phyloP scores from a whole-genome alignment of 768 basidiomycete species.

The Daedaleopsis nitida region DNA sequence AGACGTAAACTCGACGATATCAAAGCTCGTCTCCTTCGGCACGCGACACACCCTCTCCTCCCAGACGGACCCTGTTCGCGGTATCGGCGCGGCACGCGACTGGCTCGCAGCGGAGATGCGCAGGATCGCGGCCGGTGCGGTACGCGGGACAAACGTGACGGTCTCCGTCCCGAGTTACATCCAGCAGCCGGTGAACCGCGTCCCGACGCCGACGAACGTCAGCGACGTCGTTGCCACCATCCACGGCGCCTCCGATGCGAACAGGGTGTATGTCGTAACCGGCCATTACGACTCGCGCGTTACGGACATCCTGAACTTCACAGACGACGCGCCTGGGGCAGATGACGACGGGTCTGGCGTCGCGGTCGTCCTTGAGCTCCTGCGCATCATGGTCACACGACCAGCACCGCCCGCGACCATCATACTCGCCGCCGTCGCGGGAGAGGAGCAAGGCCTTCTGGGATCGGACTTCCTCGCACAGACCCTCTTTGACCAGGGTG shows the following conservation, averaged over 20 bases:
- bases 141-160: constrained; percentile 32
- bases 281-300: constrained; percentile 58
- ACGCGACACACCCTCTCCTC: constrained; percentile 55
- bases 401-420: constrained; percentile 50
- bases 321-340: constrained; percentile 51
- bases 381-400: constrained; percentile 48
- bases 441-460: constrained; percentile 55
- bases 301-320: constrained; percentile 41
- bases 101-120: constrained; percentile 56
- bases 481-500: constrained; percentile 41
- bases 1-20: constrained; percentile 49
- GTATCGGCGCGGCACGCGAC: constrained; percentile 57
- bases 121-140: constrained; percentile 42
- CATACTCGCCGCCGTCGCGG: constrained; percentile 51
- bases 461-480: constrained; percentile 52
- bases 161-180: constrained; percentile 49
- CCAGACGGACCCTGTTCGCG: constrained; percentile 53
- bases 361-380: constrained; percentile 55
- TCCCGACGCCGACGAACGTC: constrained; percentile 48
- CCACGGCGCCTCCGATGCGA: constrained; percentile 47
- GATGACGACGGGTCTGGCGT: constrained; percentile 59
- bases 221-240: constrained; percentile 56
- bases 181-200: constrained; percentile 38
- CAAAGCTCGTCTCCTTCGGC: constrained; percentile 56
- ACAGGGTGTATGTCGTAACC: constrained; percentile 53